These are phyloP conservation scores for Saccharomycopsis lassenensis DNA, from an alignment of 805 yeast species.

Conservation along the genomic window DNA sequence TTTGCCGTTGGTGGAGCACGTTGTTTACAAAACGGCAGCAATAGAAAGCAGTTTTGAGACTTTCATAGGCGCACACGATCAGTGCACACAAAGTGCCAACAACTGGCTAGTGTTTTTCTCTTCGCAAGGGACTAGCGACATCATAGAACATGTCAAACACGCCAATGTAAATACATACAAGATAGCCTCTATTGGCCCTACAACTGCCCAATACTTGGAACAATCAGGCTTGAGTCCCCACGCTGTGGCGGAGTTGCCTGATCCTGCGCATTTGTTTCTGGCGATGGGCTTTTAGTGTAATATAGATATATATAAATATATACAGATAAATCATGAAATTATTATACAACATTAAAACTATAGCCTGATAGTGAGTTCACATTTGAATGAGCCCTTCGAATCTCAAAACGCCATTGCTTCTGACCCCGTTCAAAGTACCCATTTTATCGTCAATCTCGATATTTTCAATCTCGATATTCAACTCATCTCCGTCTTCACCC, in stretches of 20 bases:
- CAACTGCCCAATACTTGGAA: conserved; percentile 50
- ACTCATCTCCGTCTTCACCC: no score
- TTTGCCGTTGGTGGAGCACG: conserved; percentile 41
- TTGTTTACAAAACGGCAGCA: conserved; percentile 59
- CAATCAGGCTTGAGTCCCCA: conserved; percentile 44
- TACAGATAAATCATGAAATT: no score
- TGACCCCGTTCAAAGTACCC: conserved; percentile 51
- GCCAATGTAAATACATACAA: conserved; percentile 10
- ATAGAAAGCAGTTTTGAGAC: conserved; percentile 35
- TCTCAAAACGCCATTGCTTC: conserved; percentile 51
- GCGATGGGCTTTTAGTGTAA: no score
- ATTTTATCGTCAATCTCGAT: no score
- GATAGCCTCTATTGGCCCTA: conserved; percentile 82
- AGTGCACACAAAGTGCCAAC: no score
- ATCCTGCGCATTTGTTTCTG: conserved; percentile 49
- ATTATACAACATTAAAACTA: no score
- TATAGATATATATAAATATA: no score
- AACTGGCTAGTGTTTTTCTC: conserved; percentile 85
- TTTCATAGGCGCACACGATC: conserved; percentile 23
- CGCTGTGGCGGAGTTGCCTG: conserved; percentile 63
- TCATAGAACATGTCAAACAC: conserved; percentile 34
- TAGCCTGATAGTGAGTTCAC: conserved; percentile 22
- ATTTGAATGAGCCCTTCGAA: conserved; percentile 52
- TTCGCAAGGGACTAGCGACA: conserved; percentile 72
- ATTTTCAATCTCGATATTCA: conserved; percentile 12